A percentile compares a stretch with the other conserved stretches of the same genome.
phyloP scores from a whole-genome alignment of 1,284 basidiomycete genomes.

The Ustilago tritici region DNA sequence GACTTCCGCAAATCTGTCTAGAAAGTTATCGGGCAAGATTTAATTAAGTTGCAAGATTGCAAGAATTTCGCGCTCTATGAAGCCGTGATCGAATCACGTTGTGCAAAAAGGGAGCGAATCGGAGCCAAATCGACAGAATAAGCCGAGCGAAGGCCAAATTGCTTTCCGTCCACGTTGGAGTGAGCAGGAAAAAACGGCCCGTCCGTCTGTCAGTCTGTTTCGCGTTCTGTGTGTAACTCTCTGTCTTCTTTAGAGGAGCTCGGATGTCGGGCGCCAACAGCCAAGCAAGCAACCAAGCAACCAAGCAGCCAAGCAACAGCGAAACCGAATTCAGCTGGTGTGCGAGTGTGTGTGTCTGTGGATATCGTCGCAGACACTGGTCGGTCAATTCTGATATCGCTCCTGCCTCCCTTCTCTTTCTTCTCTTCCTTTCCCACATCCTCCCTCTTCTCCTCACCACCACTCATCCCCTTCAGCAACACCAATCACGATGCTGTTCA shows the following conservation, averaged over 20 bases:
- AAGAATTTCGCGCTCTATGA: neutral
- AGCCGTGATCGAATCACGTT: constrained; percentile 28
- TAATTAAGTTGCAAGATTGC: neutral
- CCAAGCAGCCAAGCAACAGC: neutral
- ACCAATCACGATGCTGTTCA: constrained; percentile 40
- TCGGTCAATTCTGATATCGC: constrained; percentile 12
- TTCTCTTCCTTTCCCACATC: neutral
- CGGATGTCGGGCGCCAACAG: constrained; percentile 12
- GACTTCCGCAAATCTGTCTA: constrained; percentile 11
- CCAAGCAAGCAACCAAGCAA: neutral
- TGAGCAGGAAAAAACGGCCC: constrained; percentile 6
- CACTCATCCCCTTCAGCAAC: constrained; percentile 1
- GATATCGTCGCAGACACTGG: constrained; percentile 3
- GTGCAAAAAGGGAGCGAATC: constrained; percentile 15
- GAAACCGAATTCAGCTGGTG: neutral
- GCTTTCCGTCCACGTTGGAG: constrained; percentile 11
- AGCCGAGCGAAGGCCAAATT: constrained; percentile 15
- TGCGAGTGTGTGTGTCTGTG: constrained; percentile 2
- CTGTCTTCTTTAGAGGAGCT: neutral
- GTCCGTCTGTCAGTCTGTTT: constrained; percentile 12
- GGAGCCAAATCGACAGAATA: constrained; percentile 25
- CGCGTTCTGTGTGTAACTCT: neutral
- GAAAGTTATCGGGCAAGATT: constrained; percentile 18
- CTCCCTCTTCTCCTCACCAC: constrained; percentile 4
- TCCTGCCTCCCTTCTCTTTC: neutral